Conservation (phyloP, 768 basidiomycete genomes). For the Vararia minispora region DNA sequence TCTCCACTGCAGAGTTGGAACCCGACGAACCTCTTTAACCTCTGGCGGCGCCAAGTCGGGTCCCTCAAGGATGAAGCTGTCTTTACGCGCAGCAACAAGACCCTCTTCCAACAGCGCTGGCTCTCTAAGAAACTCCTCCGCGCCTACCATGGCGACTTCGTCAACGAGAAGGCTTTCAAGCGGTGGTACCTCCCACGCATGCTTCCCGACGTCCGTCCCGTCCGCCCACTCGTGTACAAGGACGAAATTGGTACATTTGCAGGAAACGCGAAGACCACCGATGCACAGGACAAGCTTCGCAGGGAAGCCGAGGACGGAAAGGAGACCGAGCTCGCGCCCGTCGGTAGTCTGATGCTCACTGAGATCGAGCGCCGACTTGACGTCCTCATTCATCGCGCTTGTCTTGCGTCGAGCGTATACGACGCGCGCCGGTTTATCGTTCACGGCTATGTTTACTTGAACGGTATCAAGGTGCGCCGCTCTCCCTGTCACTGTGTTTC, state of each 20-base stretch:
- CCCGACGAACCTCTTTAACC: slow-evolving; percentile 79
- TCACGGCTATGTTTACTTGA: slow-evolving; percentile 78
- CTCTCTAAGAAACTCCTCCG: slow-evolving; percentile 74
- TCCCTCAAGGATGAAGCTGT: slow-evolving; percentile 32
- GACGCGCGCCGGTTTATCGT: slow-evolving; percentile 80
- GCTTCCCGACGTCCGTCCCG: slow-evolving; percentile 77
- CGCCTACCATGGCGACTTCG: slow-evolving; percentile 93
- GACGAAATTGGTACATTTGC: slow-evolving; percentile 46
- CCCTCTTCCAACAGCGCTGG: slow-evolving; percentile 91
- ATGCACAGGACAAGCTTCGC: slow-evolving; percentile 29
- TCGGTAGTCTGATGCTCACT: slow-evolving; percentile 89
- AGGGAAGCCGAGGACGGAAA: slow-evolving; percentile 29
- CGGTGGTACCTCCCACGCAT: slow-evolving; percentile 86
- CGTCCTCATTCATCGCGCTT: slow-evolving; percentile 81
- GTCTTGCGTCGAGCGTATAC: slow-evolving; percentile 83
- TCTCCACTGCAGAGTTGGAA: slow-evolving; percentile 69
- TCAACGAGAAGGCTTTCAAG: slow-evolving; percentile 88
- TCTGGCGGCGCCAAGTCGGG: slow-evolving; percentile 68
- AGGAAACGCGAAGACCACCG: slow-evolving; percentile 31
- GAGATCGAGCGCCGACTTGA: slow-evolving; percentile 95
- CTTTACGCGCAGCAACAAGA: slow-evolving; percentile 45
- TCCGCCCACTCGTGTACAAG: slow-evolving; percentile 29
- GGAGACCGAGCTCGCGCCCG: slow-evolving; percentile 69
- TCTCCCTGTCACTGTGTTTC: not conserved
- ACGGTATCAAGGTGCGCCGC: slow-evolving; percentile 71